These are phyloP conservation scores for Hyaloscypha finlandica DNA, from an alignment of 495 filamentous ascomycete genomes.

Conservation along the genomic window DNA sequence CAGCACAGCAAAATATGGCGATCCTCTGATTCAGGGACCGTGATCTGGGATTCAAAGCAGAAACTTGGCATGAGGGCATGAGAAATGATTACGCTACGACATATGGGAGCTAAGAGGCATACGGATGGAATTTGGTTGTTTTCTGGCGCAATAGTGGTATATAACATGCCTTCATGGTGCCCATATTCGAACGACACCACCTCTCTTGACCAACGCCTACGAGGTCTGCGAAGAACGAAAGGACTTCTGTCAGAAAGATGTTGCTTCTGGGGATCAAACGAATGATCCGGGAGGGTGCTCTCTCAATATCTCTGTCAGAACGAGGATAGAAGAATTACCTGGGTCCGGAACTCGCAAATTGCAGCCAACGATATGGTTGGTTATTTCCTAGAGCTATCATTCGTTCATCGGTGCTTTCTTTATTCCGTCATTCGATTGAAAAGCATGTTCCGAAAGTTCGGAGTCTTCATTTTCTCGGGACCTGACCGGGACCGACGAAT, in stretches of 20 bases:
- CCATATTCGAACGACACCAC: background rate
- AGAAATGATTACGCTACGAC: background rate
- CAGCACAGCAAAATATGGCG: conserved; percentile 28
- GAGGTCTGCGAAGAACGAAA: background rate
- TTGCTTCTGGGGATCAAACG: background rate
- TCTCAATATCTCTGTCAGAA: background rate
- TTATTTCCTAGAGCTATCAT: background rate
- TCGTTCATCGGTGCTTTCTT: background rate
- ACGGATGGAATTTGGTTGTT: conserved; percentile 21
- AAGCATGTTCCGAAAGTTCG: conserved; percentile 5
- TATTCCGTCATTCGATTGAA: background rate
- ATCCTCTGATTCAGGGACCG: conserved; percentile 30
- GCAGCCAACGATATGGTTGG: background rate
- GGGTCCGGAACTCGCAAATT: background rate
- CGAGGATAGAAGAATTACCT: background rate
- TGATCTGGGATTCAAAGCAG: background rate
- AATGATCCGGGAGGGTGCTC: background rate
- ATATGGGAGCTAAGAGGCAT: conserved; percentile 10
- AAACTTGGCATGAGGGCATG: background rate
- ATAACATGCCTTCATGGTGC: background rate
- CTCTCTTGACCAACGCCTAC: background rate
- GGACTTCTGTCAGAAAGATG: background rate
- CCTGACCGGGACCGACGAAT: background rate
- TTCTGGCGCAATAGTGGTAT: background rate
- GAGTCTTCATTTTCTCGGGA: background rate